Base-by-base conservation (phyloP, 306 rosid genomes). In the Albizia julibrissin region DNA sequence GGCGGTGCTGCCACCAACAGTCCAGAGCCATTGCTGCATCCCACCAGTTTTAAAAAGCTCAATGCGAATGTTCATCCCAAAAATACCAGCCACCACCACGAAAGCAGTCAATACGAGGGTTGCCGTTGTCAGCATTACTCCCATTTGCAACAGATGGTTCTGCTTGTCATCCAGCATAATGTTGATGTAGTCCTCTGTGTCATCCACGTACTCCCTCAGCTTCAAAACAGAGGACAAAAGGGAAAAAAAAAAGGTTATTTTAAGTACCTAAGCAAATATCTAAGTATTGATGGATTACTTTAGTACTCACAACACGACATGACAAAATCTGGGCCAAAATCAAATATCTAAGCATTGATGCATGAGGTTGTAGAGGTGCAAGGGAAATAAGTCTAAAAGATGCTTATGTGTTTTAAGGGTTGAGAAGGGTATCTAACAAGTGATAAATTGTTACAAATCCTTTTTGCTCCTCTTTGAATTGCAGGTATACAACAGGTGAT, bases 91-190 rank as follows among this genome's bases (percentile, higher is more conserved):
- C 64, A 95, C 97, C 44, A 93, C 98, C 21, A 95, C 91, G 24
- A 92, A 91, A 65, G 92, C 94, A 81, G 96, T 93, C 62, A 95
- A 90, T 11, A 91, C 97, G 29, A 95, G 90, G 44, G 99, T 96
- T 69, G 99, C 97, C 7, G 99, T 93, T 47, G 99, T 93, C 87
- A 96, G 84, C 98, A 96, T 92, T 72, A 96, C 99, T 84, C 99
- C 98, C 99, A 96, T 96, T 86, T 96, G 99, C 69, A 96, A 92
- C 54, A 93, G 97, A 87, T 93, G 97, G 82, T 96, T 96, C 92
- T 96, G 99, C 80, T 93, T 96, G 92, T 96, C 98, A 86, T 96
- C 99, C 89, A 96, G 86, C 99, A 96, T 96, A 43, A 96, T 96
- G 90, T 96, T 93, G 90, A 96, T 96, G 83, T 93, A 96, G 81